A percentile compares a stretch with the other conserved stretches of the same genome.
phyloP scores from a whole-genome alignment of 768 basidiomycete genomes.

The Amanita thiersii region DNA sequence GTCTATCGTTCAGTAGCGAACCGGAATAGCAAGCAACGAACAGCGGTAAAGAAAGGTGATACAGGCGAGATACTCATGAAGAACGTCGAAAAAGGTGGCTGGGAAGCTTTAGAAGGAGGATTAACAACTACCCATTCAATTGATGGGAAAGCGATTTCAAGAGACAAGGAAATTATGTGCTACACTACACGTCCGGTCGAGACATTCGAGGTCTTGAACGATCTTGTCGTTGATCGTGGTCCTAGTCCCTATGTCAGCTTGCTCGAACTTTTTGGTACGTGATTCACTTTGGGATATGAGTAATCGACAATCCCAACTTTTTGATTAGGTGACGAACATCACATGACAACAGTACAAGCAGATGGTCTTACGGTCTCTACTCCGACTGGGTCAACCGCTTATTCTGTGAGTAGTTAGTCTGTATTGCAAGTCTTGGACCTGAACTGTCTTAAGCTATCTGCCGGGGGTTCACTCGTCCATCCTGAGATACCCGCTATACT shows the following conservation, averaged over 20 bases:
- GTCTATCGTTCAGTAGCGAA: conserved; percentile 87
- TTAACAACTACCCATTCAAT: conserved; percentile 36
- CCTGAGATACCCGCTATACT: conserved; percentile 96
- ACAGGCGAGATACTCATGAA: conserved; percentile 98
- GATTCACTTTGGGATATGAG: neutral
- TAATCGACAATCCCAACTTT: too few species aligned
- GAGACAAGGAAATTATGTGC: conserved; percentile 98
- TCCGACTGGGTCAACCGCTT: conserved; percentile 97
- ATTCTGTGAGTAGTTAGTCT: conserved; percentile 63
- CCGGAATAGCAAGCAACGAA: conserved; percentile 57
- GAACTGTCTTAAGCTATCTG: conserved; percentile 55
- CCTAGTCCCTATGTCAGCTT: conserved; percentile 97
- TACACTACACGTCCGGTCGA: conserved; percentile 92
- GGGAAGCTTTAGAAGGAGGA: conserved; percentile 93
- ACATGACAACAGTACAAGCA: conserved; percentile 98
- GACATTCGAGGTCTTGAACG: conserved; percentile 94
- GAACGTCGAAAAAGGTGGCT: conserved; percentile 82
- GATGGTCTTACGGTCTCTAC: conserved; percentile 95
- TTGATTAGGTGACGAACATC: conserved; percentile 86
- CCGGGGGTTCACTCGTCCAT: conserved; percentile 95
- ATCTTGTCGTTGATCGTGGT: conserved; percentile 95
- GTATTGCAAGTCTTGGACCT: conserved; percentile 8
- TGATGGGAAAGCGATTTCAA: conserved; percentile 41
- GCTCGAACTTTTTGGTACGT: conserved; percentile 91
- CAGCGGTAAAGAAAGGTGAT: conserved; percentile 87